Conservation (phyloP, 371 early-diverging fungal genomes). For the Mortierella sp. region DNA sequence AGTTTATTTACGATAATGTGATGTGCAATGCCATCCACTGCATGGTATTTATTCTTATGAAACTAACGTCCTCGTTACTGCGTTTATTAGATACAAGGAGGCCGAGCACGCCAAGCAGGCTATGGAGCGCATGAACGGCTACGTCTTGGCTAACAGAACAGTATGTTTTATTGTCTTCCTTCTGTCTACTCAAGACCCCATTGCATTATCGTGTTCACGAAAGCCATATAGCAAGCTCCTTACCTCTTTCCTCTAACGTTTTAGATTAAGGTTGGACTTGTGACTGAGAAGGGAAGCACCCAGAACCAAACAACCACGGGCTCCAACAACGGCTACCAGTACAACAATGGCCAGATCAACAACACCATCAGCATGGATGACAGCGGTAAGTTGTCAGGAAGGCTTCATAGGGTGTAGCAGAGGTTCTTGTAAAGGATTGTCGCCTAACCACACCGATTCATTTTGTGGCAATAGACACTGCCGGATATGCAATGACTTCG, state of each 20-base stretch:
- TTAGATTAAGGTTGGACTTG: slow-evolving; percentile 87
- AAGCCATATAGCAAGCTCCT: slow-evolving; percentile 14
- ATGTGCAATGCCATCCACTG: too few species aligned
- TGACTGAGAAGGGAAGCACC: slow-evolving; percentile 74
- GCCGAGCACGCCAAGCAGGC: slow-evolving; percentile 87
- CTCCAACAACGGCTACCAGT: slow-evolving; percentile 26
- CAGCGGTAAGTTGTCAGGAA: slow-evolving; percentile 44
- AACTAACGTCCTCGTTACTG: not conserved
- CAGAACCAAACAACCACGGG: slow-evolving; percentile 30
- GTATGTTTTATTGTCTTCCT: slow-evolving; percentile 55
- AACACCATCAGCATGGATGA: slow-evolving; percentile 65
- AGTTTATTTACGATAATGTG: slow-evolving; percentile 17
- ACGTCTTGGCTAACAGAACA: slow-evolving; percentile 82
- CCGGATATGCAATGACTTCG: slow-evolving; percentile 79
- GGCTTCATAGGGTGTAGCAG: not conserved
- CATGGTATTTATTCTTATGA: not conserved
- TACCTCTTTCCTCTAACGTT: not conserved
- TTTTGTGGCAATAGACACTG: slow-evolving; percentile 63
- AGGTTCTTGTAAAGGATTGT: not conserved
- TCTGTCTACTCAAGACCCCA: not conserved
- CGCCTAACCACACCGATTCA: slow-evolving; percentile 2
- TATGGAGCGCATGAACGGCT: slow-evolving; percentile 89
- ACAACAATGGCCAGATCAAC: slow-evolving; percentile 41
- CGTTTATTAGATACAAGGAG: slow-evolving; percentile 71
- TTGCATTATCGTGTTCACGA: not conserved